Percentiles rank a stretch among this genome's conserved stretches.
Evolutionary conservation across 306 rosid species (phyloP).

Genomic region (Herpetospermum pedunculosum): DNA sequence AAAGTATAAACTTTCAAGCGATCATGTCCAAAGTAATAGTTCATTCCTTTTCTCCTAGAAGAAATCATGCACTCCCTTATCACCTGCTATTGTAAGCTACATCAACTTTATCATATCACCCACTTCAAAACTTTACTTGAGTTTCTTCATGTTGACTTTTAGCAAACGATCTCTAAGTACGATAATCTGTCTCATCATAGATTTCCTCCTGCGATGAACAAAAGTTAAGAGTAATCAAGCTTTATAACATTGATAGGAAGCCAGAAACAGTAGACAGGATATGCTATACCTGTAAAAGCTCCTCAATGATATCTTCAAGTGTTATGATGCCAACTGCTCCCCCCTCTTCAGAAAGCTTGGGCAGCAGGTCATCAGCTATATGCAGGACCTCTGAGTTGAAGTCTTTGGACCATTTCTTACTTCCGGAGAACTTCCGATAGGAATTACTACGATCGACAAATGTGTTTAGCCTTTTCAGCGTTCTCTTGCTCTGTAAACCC

Average conservation of each 20-base stretch:
- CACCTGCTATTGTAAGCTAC: background rate
- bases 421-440: slow-evolving; percentile 22
- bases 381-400: slow-evolving; percentile 53
- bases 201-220: slow-evolving; percentile 19
- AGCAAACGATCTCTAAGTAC: background rate
- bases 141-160: background rate
- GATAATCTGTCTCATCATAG: slow-evolving; percentile 24
- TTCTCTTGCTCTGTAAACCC: slow-evolving; percentile 26
- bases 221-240: background rate
- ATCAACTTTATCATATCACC: background rate
- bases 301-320: slow-evolving; percentile 72
- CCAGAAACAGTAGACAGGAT: background rate
- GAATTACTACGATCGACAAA: slow-evolving; percentile 24
- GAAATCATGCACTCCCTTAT: background rate
- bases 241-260: background rate
- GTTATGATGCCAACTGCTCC: slow-evolving; percentile 70
- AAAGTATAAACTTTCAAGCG: background rate
- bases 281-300: slow-evolving; percentile 24
- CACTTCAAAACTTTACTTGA: background rate
- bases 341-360: slow-evolving; percentile 42
- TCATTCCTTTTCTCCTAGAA: background rate
- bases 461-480: slow-evolving; percentile 35
- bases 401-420: slow-evolving; percentile 51
- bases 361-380: slow-evolving; percentile 43
- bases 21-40: background rate